These are phyloP conservation scores for Ophiosphaerella korrae DNA, from an alignment of 2,329 filamentous ascomycete species.

Conservation along the genomic window DNA sequence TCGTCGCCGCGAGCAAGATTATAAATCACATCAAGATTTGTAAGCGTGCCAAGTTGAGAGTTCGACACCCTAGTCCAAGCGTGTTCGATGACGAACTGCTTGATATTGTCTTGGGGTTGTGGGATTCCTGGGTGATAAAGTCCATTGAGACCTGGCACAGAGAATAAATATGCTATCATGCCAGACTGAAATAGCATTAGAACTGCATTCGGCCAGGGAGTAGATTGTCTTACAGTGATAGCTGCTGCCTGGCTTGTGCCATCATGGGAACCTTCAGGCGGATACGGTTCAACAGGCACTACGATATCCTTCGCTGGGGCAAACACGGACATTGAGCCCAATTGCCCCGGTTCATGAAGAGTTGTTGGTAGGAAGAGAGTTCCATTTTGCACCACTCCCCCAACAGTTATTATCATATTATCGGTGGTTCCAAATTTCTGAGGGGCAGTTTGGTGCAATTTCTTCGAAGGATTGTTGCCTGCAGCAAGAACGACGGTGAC, in stretches of 20 bases:
- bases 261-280: not conserved
- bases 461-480: not conserved
- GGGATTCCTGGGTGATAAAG: not conserved
- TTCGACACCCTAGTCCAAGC: not conserved
- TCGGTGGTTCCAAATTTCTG: not conserved
- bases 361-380: not conserved
- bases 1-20: not conserved
- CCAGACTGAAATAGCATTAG: not conserved
- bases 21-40: not conserved
- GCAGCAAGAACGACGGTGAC: not conserved
- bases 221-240: not conserved
- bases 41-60: not conserved
- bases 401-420: not conserved
- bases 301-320: not conserved
- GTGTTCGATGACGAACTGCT: not conserved
- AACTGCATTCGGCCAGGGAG: too few species aligned
- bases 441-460: not conserved
- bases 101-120: not conserved
- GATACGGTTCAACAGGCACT: not conserved
- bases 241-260: constrained; percentile 4
- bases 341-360: not conserved
- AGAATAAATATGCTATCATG: not conserved
- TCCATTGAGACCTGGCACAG: not conserved
- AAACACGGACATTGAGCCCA: not conserved
- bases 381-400: not conserved